These are phyloP conservation scores for Solanum aculeatissimum DNA, from an alignment of 305 asterid species.

Conservation along the genomic window DNA sequence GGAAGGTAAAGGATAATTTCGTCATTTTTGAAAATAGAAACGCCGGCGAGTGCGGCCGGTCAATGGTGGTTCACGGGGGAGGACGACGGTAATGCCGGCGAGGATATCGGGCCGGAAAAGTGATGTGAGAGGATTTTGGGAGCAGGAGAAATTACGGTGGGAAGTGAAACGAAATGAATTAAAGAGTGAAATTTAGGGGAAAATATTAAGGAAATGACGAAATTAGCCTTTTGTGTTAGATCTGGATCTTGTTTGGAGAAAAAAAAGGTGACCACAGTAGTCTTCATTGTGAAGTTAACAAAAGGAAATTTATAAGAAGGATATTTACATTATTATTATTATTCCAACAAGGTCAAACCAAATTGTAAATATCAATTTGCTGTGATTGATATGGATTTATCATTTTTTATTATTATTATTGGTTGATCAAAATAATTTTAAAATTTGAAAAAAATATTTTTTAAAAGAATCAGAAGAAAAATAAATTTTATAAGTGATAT, in stretches of 20 bases:
- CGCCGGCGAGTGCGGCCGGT: background rate
- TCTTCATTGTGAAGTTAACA: background rate
- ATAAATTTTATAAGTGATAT: no score
- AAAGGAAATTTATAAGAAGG: background rate
- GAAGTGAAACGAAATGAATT: background rate
- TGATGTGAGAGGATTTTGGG: background rate
- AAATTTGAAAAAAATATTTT: no score
- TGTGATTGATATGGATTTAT: background rate
- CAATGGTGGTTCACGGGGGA: background rate
- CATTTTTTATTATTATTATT: no score
- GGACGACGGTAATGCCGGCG: background rate
- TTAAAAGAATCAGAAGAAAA: no score
- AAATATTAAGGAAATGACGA: background rate
- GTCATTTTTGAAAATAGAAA: background rate
- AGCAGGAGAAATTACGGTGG: background rate
- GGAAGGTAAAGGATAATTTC: background rate
- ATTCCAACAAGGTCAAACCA: background rate
- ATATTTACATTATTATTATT: background rate
- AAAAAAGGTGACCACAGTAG: background rate
- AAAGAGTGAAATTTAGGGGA: background rate
- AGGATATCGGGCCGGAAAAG: background rate
- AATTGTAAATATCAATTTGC: background rate
- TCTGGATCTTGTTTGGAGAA: background rate
- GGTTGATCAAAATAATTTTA: no score
- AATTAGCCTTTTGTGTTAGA: background rate